Percentiles rank a stretch among this genome's conserved stretches.
Evolutionary conservation across 805 yeast species (phyloP).

Genomic region (Teunomyces kruisii): DNA sequence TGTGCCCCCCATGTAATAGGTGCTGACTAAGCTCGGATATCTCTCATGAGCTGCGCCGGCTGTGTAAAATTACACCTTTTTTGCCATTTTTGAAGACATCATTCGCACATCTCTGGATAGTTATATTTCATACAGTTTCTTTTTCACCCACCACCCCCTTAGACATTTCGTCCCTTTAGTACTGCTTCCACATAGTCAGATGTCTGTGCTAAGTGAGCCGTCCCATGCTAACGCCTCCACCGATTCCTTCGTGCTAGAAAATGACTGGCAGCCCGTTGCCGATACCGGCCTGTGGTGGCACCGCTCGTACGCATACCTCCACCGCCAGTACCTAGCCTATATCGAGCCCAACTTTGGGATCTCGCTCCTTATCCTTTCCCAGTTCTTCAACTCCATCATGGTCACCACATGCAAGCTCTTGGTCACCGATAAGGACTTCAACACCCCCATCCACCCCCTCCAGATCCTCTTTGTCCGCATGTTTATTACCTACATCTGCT

Average conservation of each 20-base stretch:
- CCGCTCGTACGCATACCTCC: neutral
- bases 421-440: conserved; percentile 60
- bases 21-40: too few species aligned
- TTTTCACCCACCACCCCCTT: too few species aligned
- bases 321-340: conserved; percentile 2
- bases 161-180: too few species aligned
- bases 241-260: neutral
- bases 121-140: too few species aligned
- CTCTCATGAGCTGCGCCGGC: too few species aligned
- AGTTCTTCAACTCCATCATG: conserved; percentile 77
- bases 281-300: neutral
- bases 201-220: neutral
- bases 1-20: too few species aligned
- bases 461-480: conserved; percentile 79
- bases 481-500: conserved; percentile 64
- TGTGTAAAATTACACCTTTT: too few species aligned
- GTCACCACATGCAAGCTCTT: conserved; percentile 71
- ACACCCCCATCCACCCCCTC: conserved; percentile 66
- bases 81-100: too few species aligned
- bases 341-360: conserved; percentile 52
- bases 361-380: conserved; percentile 56
- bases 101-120: too few species aligned
- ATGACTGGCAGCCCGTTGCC: neutral
- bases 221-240: neutral
- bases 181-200: neutral